Evolutionary conservation across 1,139 yeast species (phyloP), one percentile per base, ranked within the genome.

Genomic region (Yamadazyma dushanensis): DNA sequence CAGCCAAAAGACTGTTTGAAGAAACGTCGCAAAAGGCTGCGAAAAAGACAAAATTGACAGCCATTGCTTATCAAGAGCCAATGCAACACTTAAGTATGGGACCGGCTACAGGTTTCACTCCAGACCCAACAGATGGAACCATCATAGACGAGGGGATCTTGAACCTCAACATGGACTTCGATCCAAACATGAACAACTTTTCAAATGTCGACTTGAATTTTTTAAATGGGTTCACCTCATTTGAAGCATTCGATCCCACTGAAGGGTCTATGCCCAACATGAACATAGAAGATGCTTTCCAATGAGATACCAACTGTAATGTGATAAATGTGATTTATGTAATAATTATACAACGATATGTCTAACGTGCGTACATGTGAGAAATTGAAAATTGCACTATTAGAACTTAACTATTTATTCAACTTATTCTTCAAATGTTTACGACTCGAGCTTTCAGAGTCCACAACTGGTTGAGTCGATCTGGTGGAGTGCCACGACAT

Each of bases 181-280:
- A 36, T 20, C 29, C 37, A 11, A 29, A 38, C 17, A 17, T 33
- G 30, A 33, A 28, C 8, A 37, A 38, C 29, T 45, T 49, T 26
- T 39, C 47, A 3, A 41, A 56, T 21, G 55, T 64, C 38, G 65
- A 65, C 40, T 56, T 66, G 34, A 70, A 65, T 31, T 58, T 65
- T 36, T 49, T 66, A 27, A 56, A 55, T 29, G 64, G 60, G 18
- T 40, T n/a, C 31, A 29, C 29, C 16, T 11, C 17, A 4, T 11
- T 18, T 29, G 38, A 31, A 20, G 33, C 35, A 4, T 38, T 24
- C 24, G 29, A 27, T 17, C 5, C 13, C 10, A 16, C 14, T 14
- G 14, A 25, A 6, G 18, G 4, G 5, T 14, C 11, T n/a, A 8
- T 25, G n/a, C n/a, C 27, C 14, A 13, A 26, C 40, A 15, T 28